These are phyloP conservation scores for Angomonas deanei DNA, from an alignment of 208 protist genomes.

Conservation along the genomic window DNA sequence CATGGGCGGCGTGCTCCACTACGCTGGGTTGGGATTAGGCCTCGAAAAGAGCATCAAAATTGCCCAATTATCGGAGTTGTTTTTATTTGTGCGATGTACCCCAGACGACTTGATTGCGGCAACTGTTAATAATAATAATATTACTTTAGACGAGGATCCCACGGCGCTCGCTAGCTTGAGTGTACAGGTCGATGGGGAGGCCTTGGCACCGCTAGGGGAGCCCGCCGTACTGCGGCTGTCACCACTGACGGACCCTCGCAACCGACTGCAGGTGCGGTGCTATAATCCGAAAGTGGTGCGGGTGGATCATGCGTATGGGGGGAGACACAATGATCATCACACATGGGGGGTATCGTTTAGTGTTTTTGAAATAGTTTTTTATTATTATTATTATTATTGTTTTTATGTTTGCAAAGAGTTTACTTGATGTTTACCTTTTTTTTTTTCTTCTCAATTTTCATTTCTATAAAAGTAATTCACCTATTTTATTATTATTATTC, in stretches of 20 bases:
- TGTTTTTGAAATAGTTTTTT: too few relatives aligned
- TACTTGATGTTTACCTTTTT: neutral
- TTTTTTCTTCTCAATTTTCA: conserved; percentile 11
- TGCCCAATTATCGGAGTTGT: conserved; percentile 58
- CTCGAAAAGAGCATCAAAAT: conserved; percentile 47
- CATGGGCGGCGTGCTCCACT: conserved; percentile 66
- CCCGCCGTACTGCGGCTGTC: conserved; percentile 56
- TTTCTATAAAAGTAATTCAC: conserved; percentile 1
- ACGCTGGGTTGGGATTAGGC: conserved; percentile 45
- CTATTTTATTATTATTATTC: neutral
- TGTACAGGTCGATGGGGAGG: conserved; percentile 78
- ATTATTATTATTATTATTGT: neutral
- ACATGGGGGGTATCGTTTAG: too few relatives aligned
- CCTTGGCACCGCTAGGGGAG: conserved; percentile 41
- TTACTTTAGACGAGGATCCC: conserved; percentile 12
- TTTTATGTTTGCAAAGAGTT: neutral
- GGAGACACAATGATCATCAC: too few relatives aligned
- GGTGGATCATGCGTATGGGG: neutral
- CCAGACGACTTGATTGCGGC: conserved; percentile 49
- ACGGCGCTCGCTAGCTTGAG: conserved; percentile 32
- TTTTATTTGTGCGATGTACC: conserved; percentile 70
- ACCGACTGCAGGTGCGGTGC: conserved; percentile 54
- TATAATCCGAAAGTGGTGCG: conserved; percentile 43
- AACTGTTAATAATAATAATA: conserved; percentile 3
- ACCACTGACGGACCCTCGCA: conserved; percentile 11